These are phyloP conservation scores for Penicillium paneum DNA, from an alignment of 2,329 filamentous ascomycete species.

Conservation along the genomic window DNA sequence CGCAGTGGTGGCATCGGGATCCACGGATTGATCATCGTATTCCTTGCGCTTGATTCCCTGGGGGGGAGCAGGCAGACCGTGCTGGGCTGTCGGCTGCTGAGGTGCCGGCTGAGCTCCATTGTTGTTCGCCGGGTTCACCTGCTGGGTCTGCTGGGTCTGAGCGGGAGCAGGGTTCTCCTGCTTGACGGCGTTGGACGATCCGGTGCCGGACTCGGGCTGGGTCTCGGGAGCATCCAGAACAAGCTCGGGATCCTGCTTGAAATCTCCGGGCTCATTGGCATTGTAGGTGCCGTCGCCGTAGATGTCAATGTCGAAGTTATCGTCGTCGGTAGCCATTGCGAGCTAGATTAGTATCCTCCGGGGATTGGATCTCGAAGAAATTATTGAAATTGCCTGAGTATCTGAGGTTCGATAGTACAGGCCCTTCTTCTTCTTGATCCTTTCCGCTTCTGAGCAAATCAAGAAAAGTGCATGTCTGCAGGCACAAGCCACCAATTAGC, in stretches of 20 bases:
- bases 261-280: conserved; percentile 47
- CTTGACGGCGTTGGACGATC: conserved; percentile 9
- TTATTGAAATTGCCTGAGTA: conserved; percentile 36
- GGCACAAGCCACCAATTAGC: conserved; percentile 39
- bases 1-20: conserved; percentile 63
- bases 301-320: conserved; percentile 70
- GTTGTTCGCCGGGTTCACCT: conserved; percentile 2
- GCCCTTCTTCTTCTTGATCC: conserved; percentile 28
- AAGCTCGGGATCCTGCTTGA: conserved; percentile 41
- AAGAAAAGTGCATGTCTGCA: conserved; percentile 47
- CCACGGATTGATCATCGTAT: conserved; percentile 53
- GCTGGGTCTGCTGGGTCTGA: conserved; percentile 9
- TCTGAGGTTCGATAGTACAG: conserved; percentile 37
- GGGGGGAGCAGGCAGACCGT: conserved; percentile 38
- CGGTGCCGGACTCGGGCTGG: conserved; percentile 25
- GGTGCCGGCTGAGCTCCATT: conserved; percentile 14
- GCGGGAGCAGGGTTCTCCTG: conserved; percentile 11
- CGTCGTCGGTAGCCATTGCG: conserved; percentile 57
- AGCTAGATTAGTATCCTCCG: conserved; percentile 26
- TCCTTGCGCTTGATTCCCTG: conserved; percentile 64
- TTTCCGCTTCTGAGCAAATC: conserved; percentile 29
- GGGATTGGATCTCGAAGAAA: conserved; percentile 25
- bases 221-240: conserved; percentile 38
- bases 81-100: conserved; percentile 19
- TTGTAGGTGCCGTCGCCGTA: conserved; percentile 59